These are phyloP conservation scores for Kockovaella imperatae DNA, from an alignment of 768 basidiomycete species.

Conservation along the genomic window DNA sequence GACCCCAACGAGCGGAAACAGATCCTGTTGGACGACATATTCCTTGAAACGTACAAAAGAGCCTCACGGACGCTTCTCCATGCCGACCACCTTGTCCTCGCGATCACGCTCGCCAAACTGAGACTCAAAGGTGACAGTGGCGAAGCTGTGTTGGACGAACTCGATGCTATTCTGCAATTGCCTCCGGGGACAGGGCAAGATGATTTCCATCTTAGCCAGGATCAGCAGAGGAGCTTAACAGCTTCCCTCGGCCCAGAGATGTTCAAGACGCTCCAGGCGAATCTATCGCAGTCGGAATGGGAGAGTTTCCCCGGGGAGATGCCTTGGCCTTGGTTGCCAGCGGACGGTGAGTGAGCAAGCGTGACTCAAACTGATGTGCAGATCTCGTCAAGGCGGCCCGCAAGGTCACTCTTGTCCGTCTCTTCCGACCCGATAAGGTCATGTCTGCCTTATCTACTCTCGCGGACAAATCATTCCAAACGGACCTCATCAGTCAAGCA, in stretches of 20 bases:
- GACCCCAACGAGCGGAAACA: conserved; percentile 67
- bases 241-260: conserved; percentile 8
- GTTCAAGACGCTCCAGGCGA: conserved; percentile 17
- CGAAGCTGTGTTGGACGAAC: conserved; percentile 54
- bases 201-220: conserved; percentile 43
- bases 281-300: conserved; percentile 54
- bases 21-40: conserved; percentile 77
- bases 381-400: conserved; percentile 70
- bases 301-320: conserved; percentile 63
- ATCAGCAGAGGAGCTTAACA: conserved; percentile 21
- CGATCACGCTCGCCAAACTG: conserved; percentile 80
- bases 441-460: conserved; percentile 72
- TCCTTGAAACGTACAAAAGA: conserved; percentile 76
- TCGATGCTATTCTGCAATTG: conserved; percentile 83
- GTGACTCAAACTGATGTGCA: conserved; percentile 12
- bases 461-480: conserved; percentile 66
- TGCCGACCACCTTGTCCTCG: conserved; percentile 82
- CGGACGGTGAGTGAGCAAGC: conserved; percentile 53
- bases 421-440: conserved; percentile 88
- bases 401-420: conserved; percentile 62
- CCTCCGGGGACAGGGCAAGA: conserved; percentile 43
- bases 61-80: conserved; percentile 86
- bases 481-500: conserved; percentile 67
- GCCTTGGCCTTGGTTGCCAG: conserved; percentile 66
- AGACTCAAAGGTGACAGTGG: conserved; percentile 62